These are phyloP conservation scores for Eleusine coracana DNA, from an alignment of 176 grass and related monocot genomes.

Conservation along the genomic window DNA sequence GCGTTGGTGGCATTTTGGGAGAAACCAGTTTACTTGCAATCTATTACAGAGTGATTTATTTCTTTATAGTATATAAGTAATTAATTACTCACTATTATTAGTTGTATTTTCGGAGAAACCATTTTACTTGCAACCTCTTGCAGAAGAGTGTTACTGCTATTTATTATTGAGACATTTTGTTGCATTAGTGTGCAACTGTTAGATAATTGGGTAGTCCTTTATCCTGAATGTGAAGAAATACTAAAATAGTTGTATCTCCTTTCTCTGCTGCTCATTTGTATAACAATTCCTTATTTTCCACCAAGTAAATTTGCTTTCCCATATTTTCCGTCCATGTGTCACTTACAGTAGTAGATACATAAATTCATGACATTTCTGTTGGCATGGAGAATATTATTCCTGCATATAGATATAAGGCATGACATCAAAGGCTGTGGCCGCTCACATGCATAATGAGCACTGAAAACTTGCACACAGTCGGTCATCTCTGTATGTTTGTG, in stretches of 20 bases:
- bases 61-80: neutral
- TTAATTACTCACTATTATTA: neutral
- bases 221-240: neutral
- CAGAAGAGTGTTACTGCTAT: neutral
- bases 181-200: neutral
- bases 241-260: neutral
- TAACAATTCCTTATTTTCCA: neutral
- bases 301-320: too few species aligned
- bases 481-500: neutral
- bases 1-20: neutral
- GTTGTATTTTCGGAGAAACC: neutral
- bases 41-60: conserved; percentile 20
- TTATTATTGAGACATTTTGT: conserved; percentile 14
- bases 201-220: neutral
- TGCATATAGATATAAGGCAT: neutral
- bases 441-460: neutral
- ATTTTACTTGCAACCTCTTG: neutral
- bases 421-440: neutral
- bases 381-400: too few species aligned
- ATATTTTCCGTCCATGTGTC: too few species aligned
- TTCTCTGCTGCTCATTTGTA: neutral
- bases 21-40: neutral
- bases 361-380: too few species aligned
- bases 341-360: neutral
- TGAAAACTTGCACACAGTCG: neutral